phyloP scores from a whole-genome alignment of 805 yeast species.

The Kockiozyma suomiensis region DNA sequence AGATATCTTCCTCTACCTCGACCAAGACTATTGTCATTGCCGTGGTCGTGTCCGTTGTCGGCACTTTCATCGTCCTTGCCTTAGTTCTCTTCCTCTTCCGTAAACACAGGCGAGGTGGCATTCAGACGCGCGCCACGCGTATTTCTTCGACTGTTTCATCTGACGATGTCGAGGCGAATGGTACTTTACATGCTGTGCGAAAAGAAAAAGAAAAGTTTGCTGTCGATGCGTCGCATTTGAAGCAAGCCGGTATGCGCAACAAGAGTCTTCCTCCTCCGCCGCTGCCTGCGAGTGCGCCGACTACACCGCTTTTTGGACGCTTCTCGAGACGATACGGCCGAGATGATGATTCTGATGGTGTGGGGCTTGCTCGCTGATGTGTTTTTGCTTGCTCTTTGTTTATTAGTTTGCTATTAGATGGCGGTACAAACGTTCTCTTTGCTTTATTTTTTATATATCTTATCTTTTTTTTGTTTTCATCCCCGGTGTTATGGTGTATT shows the following conservation, averaged over 20 bases:
- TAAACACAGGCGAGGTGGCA: not conserved
- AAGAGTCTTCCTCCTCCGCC: constrained; percentile 17
- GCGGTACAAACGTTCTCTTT: too few species aligned
- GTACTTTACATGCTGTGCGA: not conserved
- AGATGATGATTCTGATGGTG: not conserved
- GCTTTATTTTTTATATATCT: too few species aligned
- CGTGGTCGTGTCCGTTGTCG: constrained; percentile 14
- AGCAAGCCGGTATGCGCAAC: constrained; percentile 10
- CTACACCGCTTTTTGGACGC: constrained; percentile 7
- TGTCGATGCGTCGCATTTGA: constrained; percentile 1
- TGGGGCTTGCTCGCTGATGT: constrained; percentile 3
- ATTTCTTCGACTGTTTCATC: constrained; percentile 1
- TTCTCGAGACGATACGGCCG: constrained; percentile 2
- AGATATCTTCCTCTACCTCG: not conserved
- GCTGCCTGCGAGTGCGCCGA: not conserved
- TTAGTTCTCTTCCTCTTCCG: constrained; percentile 4
- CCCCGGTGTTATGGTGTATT: too few species aligned
- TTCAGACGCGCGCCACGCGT: not conserved
- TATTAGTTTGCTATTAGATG: too few species aligned
- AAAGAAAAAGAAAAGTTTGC: not conserved
- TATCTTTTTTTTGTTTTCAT: too few species aligned
- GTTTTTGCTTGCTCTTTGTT: too few species aligned
- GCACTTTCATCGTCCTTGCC: constrained; percentile 2
- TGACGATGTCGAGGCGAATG: not conserved
- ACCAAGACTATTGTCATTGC: constrained; percentile 7